Evolutionary conservation across 345 rosid species (phyloP), one percentile per base, ranked within the genome.

Genomic region (Citrus hindsii): DNA sequence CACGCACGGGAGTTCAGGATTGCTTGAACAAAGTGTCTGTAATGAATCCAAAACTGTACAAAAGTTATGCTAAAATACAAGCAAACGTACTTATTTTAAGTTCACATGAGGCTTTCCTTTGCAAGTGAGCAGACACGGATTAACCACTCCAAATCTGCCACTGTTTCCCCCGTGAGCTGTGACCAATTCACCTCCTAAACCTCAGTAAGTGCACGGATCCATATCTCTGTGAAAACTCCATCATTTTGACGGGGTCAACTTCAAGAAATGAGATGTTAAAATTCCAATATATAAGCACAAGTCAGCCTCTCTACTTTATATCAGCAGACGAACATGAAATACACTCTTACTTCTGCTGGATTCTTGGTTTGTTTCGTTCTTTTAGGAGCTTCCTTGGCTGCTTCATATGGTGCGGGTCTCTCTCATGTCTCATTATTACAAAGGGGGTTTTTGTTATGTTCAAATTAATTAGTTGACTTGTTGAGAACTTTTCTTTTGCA

Each of bases 371-470:
- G 73, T 76, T 69, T 76, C 67, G 73, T 88, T 73, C 83, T 83
- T 67, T 6, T 73, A 42, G 67, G 68, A 59, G 71, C 78, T 82
- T 68, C 82, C 55, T 76, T 78, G 30, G 87, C 79, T 69, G 64
- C 87, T 38, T 73, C 87, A 46, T 82, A 82, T 68, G 92, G 94
- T 92, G 18, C 53, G 64, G 70, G 33, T 38, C 28, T 30, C 63
- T 35, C 14, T 32, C 35, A 30, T 13, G 5, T 46, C 24, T 69
- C 51, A 46, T 33, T 67, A 10, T 8, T 48, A n/a, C 67, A 30
- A 22, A 65, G 61, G 68, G 62, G 30, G 18, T 67, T 77, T 46
- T 67, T 25, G 9, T 75, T 3, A 16, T 42, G 3, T 9, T 18
- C 14, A 33, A 33, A 32, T 19, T 70, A 48, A 2, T 68, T 48